Evolutionary conservation across 495 filamentous ascomycete species (phyloP), one percentile per base, ranked within the genome.

Genomic region (Penicillium canariense): DNA sequence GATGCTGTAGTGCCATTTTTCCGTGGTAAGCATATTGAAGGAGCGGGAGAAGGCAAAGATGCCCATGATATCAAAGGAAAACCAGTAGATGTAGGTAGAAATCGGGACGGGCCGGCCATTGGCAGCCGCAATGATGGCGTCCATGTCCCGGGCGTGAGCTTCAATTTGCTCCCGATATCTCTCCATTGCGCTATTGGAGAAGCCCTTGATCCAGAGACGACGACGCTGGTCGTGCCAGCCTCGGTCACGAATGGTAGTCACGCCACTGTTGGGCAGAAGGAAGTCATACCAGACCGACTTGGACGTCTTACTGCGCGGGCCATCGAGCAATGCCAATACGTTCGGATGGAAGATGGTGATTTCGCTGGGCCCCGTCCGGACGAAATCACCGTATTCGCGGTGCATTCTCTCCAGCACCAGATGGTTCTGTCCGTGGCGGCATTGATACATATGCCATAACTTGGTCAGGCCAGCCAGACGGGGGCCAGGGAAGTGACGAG

Each of bases 401-500:
- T 60, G 62, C 48, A 57, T 17, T n/a, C 35, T 47, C 23, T 56
- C 28, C 7, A 58, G 27, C 23, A 43, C 42, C 15, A 46, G 31
- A 23, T 58, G 46, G 23, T 54, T 58, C 28, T 55, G 55, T 14
- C 67, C 49, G 1, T 69, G 47, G 34, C 59, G 39, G 38, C 57
- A 42, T 42, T 55, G 30, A 26, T 59, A 40, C 35, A 72, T 43
- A 49, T 77, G 65, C 60, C 56, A 77, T 3, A 76, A 58, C 32
- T 72, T 76, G 9, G 62, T 67, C 59, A 80, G 50, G 54, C 59
- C 52, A 2, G 74, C 71, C 5, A 50, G 7, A 25, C 53, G 64
- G 0, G 75, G 72, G 0, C 74, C 73, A 6, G 72, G 73, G 40
- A 74, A 79, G 12, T 52, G 50, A 8, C 68, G 51, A 1, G 78